phyloP scores from a whole-genome alignment of 805 yeast genomes.

The Starmerella sirachaensis region DNA sequence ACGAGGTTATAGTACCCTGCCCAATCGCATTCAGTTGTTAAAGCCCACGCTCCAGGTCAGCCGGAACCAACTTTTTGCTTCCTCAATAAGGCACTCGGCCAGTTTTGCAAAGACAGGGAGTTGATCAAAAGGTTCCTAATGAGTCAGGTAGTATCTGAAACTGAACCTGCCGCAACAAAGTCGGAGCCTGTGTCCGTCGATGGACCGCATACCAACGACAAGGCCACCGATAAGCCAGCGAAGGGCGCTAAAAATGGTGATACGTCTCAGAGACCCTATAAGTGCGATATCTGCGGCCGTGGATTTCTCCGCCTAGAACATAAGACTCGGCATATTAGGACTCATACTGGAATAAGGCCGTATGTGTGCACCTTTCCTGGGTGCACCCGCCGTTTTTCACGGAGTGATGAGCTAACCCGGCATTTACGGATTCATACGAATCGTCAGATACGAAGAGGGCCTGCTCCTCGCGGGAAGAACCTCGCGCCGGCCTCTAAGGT shows the following conservation, averaged over 20 bases:
- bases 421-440: constrained; percentile 65
- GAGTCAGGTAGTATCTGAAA: neutral
- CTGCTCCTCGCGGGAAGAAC: constrained; percentile 16
- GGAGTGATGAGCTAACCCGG: constrained; percentile 77
- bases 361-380: constrained; percentile 66
- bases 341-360: constrained; percentile 91
- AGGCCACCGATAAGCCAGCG: no score
- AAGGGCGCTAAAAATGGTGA: constrained; percentile 11
- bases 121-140: no score
- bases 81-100: no score
- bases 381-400: constrained; percentile 67
- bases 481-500: constrained; percentile 11
- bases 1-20: no score
- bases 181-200: constrained; percentile 3
- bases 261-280: constrained; percentile 53
- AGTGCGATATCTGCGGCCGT: constrained; percentile 72
- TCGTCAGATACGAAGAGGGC: constrained; percentile 17
- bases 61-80: no score
- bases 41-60: no score
- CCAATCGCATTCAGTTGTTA: no score
- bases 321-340: constrained; percentile 80
- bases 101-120: no score
- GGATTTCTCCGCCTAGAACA: constrained; percentile 84
- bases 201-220: no score
- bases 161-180: neutral